Percentiles rank a stretch among this genome's conserved stretches.
phyloP scores from a whole-genome alignment of 768 basidiomycete species.

The Tylopilus sp. region DNA sequence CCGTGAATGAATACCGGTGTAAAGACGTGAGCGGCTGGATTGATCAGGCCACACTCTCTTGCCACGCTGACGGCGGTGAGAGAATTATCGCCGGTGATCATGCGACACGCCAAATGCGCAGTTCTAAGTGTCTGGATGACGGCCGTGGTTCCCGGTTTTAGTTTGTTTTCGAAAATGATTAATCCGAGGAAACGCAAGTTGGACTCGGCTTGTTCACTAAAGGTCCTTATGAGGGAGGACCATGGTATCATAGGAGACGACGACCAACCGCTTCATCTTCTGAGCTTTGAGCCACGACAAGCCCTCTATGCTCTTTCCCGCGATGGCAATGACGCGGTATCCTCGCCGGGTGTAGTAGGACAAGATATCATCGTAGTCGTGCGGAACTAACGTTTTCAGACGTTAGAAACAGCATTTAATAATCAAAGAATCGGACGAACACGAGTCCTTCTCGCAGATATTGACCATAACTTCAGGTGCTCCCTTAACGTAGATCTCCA shows the following conservation, averaged over 20 bases:
- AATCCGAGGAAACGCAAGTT: constrained; percentile 88
- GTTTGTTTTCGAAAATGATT: constrained; percentile 96
- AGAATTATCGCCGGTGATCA: constrained; percentile 99
- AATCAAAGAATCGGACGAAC: constrained; percentile 48
- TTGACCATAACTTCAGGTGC: constrained; percentile 97
- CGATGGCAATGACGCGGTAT: constrained; percentile 96
- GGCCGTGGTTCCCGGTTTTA: constrained; percentile 88
- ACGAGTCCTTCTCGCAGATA: constrained; percentile 89
- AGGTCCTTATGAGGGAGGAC: constrained; percentile 1
- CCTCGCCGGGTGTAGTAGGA: constrained; percentile 97
- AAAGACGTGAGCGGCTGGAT: constrained; percentile 86
- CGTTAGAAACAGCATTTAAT: constrained; percentile 8
- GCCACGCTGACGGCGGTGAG: constrained; percentile 97
- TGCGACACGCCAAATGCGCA: constrained; percentile 90
- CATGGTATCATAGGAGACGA: not conserved
- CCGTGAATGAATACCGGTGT: constrained; percentile 77
- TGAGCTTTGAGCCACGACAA: constrained; percentile 97
- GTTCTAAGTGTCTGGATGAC: constrained; percentile 85
- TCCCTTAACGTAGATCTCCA: constrained; percentile 99
- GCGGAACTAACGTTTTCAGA: constrained; percentile 61
- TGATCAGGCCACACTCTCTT: constrained; percentile 86
- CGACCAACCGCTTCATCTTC: constrained; percentile 80
- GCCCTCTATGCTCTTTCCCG: constrained; percentile 91
- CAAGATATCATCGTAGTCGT: constrained; percentile 93
- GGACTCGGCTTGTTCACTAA: constrained; percentile 91